phyloP scores from a whole-genome alignment of 495 filamentous ascomycete genomes.

The Apiosordaria backusii region DNA sequence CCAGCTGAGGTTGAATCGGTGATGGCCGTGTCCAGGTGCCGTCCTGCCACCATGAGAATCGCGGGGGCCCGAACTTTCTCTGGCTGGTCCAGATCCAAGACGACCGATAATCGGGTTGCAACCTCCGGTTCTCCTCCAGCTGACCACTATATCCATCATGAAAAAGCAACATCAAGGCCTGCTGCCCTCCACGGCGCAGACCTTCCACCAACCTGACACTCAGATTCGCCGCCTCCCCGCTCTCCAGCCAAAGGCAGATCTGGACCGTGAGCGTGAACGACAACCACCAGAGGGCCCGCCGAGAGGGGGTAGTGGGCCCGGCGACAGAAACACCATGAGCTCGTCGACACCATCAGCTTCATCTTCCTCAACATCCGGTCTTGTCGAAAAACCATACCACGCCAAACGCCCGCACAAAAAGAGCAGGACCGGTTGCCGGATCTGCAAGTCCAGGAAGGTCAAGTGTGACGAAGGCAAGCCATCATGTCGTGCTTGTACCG shows the following conservation, averaged over 20 bases:
- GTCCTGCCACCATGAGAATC: not conserved
- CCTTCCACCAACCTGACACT: not conserved
- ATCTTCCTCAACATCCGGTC: not conserved
- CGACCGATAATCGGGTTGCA: not conserved
- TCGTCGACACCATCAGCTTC: not conserved
- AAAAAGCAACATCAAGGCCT: not conserved
- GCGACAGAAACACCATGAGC: not conserved
- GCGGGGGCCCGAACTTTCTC: not conserved
- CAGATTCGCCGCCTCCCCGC: not conserved
- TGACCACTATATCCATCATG: not conserved
- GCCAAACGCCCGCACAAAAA: constrained; percentile 52
- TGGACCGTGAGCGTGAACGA: not conserved
- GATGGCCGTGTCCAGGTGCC: not conserved
- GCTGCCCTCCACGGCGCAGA: not conserved
- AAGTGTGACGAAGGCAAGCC: constrained; percentile 52
- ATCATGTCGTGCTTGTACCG: constrained; percentile 42
- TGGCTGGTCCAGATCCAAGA: not conserved
- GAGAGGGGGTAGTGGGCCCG: not conserved
- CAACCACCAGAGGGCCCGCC: not conserved
- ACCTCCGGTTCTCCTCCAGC: not conserved
- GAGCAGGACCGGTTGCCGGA: constrained; percentile 49
- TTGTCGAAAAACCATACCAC: constrained; percentile 35
- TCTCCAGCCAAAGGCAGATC: not conserved
- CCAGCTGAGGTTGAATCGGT: not conserved
- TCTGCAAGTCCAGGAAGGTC: constrained; percentile 44